Base-by-base conservation (phyloP, 2,329 filamentous ascomycete species). In the Neonectria neomacrospora region DNA sequence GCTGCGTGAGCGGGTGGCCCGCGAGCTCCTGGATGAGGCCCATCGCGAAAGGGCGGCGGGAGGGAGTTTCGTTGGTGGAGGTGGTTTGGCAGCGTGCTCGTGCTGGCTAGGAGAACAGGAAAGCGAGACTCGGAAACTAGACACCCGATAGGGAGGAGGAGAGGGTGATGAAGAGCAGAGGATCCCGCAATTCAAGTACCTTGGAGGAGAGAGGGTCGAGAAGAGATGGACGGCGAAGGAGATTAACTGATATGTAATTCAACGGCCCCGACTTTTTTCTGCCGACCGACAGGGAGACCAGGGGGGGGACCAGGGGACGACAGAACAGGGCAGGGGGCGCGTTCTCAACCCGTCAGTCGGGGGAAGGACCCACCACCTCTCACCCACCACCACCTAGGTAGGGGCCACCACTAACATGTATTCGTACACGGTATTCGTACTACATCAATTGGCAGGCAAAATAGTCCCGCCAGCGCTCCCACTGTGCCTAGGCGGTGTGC, bases 1-100 rank as follows among this genome's bases (percentile, higher is more conserved):
- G 79, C 69, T 84, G 80, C 76, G 79, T 79, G 78, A 84, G 76
- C 71, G 82, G 85, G 68, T 77, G 78, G 72, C 81, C 80, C 75
- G 79, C 78, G 62, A 83, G 71, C 37, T 86, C 81, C 70, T 88
- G 82, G 66, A 89, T 68, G 70, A 88, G 59, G 74, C 87, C 87
- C 87, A 89, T 89, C 69, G 64, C 67, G 65, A 57, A 63, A 41
- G 42, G 55, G 54, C 48, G 20, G 57, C 26, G 52, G 37, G n/a
- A 41, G 60, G 48, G 51, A 52, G 22, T 12, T 54, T 28, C 41
- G 53, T 61, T 54, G 52, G 45, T 37, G 23, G 45, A 32, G 51
- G 45, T 32, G 39, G 30, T 22, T 53, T 53, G 45, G 45, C 16
- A 16, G n/a, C 50, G 30, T 37, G 16, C 18, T 32, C 20, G 54